Conservation (phyloP, 2,329 filamentous ascomycete genomes). For the Fusarium sp. region DNA sequence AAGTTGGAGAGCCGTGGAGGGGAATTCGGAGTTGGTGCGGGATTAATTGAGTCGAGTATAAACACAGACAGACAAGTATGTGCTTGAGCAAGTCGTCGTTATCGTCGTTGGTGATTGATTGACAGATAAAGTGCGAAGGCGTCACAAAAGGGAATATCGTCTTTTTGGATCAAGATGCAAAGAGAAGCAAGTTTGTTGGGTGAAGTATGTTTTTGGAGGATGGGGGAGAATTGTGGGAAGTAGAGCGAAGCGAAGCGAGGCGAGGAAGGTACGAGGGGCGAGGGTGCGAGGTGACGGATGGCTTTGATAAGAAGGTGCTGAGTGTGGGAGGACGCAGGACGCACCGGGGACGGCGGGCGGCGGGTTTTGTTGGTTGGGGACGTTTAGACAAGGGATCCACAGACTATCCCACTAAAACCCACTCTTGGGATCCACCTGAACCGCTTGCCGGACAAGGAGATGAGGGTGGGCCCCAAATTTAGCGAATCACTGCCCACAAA, state of each 20-base stretch:
- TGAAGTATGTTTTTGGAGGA: constrained; percentile 36
- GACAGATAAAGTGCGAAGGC: constrained; percentile 27
- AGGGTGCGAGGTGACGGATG: constrained; percentile 38
- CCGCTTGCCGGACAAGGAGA: constrained; percentile 39
- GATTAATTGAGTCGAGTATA: constrained; percentile 42
- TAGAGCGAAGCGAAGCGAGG: constrained; percentile 44
- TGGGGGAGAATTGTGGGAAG: constrained; percentile 42
- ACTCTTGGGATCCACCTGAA: constrained; percentile 20
- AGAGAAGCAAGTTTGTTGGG: constrained; percentile 35
- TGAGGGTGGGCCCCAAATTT: constrained; percentile 37
- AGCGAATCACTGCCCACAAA: constrained; percentile 47
- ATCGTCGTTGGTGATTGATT: constrained; percentile 11
- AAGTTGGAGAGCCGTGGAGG: constrained; percentile 20
- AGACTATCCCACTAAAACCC: constrained; percentile 14
- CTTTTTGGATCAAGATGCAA: constrained; percentile 12
- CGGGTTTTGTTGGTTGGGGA: constrained; percentile 50
- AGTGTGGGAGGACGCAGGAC: constrained; percentile 36
- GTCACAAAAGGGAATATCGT: constrained; percentile 19
- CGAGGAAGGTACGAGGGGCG: constrained; percentile 42
- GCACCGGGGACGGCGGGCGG: constrained; percentile 44
- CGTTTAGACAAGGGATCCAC: constrained; percentile 29
- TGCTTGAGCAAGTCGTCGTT: constrained; percentile 25
- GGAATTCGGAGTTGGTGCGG: constrained; percentile 40
- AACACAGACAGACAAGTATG: constrained; percentile 31
- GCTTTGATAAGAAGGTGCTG: constrained; percentile 43